Conservation (phyloP, 129 eudicot species). For the Flaveria robusta region DNA sequence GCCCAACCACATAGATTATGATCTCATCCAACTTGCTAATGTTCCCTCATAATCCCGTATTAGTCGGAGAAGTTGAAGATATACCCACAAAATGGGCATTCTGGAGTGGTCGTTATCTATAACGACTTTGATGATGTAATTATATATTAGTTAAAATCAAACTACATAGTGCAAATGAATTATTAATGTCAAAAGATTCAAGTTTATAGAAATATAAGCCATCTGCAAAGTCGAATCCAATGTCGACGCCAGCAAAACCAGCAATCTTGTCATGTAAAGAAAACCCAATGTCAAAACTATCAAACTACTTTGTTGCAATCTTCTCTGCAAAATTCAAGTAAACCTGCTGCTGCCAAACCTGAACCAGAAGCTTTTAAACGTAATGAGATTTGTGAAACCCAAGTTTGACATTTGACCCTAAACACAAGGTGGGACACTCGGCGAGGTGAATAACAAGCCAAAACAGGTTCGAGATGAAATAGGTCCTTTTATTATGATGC, state of each 20-base stretch:
- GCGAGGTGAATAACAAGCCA: background rate
- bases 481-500: background rate
- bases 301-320: constrained; percentile 5
- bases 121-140: background rate
- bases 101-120: too few species aligned
- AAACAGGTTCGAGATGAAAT: background rate
- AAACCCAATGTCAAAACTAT: constrained; percentile 20
- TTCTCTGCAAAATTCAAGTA: constrained; percentile 19
- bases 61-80: too few species aligned
- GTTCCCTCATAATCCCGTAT: too few species aligned
- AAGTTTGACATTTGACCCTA: background rate
- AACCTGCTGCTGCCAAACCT: constrained; percentile 17
- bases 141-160: too few species aligned
- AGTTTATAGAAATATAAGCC: constrained; percentile 16
- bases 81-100: too few species aligned
- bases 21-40: too few species aligned
- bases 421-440: background rate
- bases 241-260: constrained; percentile 19
- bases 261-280: constrained; percentile 23
- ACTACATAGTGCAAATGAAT: background rate
- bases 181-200: background rate
- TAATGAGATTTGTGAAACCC: background rate
- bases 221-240: constrained; percentile 22
- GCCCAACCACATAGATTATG: too few species aligned
- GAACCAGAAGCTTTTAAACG: background rate